Percentiles rank a stretch among this genome's conserved stretches.
phyloP scores from a whole-genome alignment of 2,329 filamentous ascomycete species.

The Pseudopyricularia javanii region DNA sequence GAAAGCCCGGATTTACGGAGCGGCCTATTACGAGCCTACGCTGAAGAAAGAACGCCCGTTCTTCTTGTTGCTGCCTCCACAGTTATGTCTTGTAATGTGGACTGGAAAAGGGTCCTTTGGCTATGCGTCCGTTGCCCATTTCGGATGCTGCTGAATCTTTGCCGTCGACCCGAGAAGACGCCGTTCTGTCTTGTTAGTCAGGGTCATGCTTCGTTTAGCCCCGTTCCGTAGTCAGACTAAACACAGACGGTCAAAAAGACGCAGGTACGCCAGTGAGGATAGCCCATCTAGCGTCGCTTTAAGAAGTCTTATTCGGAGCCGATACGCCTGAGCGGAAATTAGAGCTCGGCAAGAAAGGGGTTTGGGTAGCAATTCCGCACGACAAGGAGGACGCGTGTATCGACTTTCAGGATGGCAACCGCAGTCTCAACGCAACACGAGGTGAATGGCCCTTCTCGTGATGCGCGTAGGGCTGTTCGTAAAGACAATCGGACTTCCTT shows the following conservation, averaged over 20 bases:
- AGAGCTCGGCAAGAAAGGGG: neutral
- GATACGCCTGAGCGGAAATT: neutral
- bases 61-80: neutral
- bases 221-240: neutral
- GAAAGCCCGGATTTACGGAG: neutral
- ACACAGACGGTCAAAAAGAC: neutral
- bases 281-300: neutral
- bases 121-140: neutral
- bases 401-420: too few relatives aligned
- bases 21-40: neutral
- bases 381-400: neutral
- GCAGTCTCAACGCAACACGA: neutral
- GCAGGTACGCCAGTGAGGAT: neutral
- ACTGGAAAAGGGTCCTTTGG: too few relatives aligned
- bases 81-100: too few relatives aligned
- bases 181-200: neutral
- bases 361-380: neutral
- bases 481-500: neutral
- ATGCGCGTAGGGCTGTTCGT: neutral
- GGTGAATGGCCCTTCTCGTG: neutral
- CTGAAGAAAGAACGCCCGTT: neutral
- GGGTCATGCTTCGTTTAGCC: neutral
- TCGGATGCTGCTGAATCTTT: neutral
- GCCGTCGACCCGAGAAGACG: neutral
- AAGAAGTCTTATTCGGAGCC: neutral